Evolutionary conservation across 1,284 basidiomycete species (phyloP).

Genomic region (Heterobasidion parviporum): DNA sequence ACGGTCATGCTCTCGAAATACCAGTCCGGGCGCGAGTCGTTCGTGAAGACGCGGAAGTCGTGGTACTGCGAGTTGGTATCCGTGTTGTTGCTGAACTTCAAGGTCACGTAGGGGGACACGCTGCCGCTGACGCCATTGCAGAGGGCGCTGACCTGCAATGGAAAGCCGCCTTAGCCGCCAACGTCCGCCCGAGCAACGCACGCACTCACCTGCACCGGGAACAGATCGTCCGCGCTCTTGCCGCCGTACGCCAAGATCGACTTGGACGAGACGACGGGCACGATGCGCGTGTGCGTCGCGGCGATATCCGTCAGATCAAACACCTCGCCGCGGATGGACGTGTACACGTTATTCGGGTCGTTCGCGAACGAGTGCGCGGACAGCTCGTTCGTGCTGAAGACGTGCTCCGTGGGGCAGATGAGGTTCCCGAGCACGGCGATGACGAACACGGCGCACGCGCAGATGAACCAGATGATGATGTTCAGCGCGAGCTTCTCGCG

Average conservation of each 20-base stretch:
- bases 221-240: slow-evolving; percentile 66
- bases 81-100: slow-evolving; percentile 76
- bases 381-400: slow-evolving; percentile 78
- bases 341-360: slow-evolving; percentile 70
- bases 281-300: slow-evolving; percentile 54
- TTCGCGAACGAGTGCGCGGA: slow-evolving; percentile 58
- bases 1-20: slow-evolving; percentile 89
- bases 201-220: slow-evolving; percentile 81
- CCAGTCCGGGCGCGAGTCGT: slow-evolving; percentile 94
- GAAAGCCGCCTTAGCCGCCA: background rate
- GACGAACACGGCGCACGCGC: slow-evolving; percentile 83
- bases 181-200: background rate
- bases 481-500: slow-evolving; percentile 96
- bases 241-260: slow-evolving; percentile 78
- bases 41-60: slow-evolving; percentile 85
- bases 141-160: slow-evolving; percentile 74
- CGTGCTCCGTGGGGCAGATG: slow-evolving; percentile 93
- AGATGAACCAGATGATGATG: slow-evolving; percentile 93
- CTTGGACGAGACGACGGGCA: slow-evolving; percentile 72
- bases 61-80: slow-evolving; percentile 85
- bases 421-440: slow-evolving; percentile 84
- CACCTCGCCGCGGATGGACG: slow-evolving; percentile 87
- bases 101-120: slow-evolving; percentile 79
- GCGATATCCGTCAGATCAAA: slow-evolving; percentile 69
- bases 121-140: slow-evolving; percentile 82